phyloP scores from a whole-genome alignment of 2,329 filamentous ascomycete genomes.

The Penicillium sp. region DNA sequence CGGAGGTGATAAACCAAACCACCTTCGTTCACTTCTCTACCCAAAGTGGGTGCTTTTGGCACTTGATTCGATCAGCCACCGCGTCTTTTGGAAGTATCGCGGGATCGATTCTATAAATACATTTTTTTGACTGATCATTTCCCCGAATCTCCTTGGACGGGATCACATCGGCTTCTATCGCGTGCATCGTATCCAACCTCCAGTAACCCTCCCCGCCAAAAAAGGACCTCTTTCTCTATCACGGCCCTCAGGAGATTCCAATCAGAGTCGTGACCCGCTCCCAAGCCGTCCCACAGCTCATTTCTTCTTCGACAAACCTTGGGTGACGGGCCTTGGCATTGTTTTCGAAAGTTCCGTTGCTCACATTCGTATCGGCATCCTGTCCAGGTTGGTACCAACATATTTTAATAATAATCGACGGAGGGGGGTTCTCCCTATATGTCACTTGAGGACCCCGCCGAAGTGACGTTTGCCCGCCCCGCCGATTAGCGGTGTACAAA shows the following conservation, averaged over 20 bases:
- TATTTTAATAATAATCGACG: constrained; percentile 13
- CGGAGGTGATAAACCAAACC: constrained; percentile 6
- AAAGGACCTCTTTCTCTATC: not conserved
- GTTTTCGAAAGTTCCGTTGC: constrained; percentile 2
- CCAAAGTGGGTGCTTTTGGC: not conserved
- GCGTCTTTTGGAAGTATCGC: constrained; percentile 1
- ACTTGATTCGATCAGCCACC: constrained; percentile 12
- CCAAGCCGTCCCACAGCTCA: not conserved
- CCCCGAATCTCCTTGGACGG: not conserved
- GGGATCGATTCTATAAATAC: constrained; percentile 22
- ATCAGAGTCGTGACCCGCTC: not conserved
- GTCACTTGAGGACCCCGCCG: constrained; percentile 2
- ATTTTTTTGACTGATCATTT: constrained; percentile 1
- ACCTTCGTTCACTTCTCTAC: not conserved
- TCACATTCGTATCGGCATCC: not conserved
- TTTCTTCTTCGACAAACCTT: not conserved
- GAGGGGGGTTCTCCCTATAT: constrained; percentile 3
- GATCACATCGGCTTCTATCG: not conserved
- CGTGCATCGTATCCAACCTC: not conserved
- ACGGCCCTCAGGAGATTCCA: not conserved
- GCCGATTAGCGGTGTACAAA: constrained; percentile 12
- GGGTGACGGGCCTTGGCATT: not conserved
- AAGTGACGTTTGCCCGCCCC: constrained; percentile 5
- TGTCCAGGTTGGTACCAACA: constrained; percentile 2
- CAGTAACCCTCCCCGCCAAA: not conserved